Evolutionary conservation across 805 yeast species (phyloP).

Genomic region (Naumovozyma castellii): DNA sequence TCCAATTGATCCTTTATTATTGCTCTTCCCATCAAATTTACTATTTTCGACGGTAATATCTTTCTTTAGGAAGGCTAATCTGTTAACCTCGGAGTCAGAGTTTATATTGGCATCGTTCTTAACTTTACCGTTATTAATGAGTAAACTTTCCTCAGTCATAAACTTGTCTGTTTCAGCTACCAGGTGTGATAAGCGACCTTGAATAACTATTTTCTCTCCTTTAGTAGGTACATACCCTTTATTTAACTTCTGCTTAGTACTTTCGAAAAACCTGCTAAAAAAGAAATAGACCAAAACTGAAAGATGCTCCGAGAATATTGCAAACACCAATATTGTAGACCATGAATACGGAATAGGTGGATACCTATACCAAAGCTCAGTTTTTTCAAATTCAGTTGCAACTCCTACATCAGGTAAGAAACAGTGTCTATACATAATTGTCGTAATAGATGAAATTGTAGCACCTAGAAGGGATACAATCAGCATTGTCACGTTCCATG

Average conservation of each 20-base stretch:
- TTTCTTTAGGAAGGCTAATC: background rate
- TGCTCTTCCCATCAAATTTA: background rate
- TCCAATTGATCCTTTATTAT: background rate
- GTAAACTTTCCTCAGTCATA: constrained; percentile 1
- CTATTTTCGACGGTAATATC: background rate
- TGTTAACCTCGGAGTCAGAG: background rate
- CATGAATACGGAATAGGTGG: constrained; percentile 25
- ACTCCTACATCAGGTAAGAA: constrained; percentile 27
- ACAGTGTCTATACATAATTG: constrained; percentile 61
- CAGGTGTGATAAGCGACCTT: constrained; percentile 6
- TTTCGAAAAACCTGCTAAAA: constrained; percentile 3
- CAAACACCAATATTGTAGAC: constrained; percentile 29
- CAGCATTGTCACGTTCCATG: constrained; percentile 66
- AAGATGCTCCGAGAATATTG: constrained; percentile 28
- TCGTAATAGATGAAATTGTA: constrained; percentile 55
- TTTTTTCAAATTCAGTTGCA: constrained; percentile 10
- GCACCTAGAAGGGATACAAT: constrained; percentile 65
- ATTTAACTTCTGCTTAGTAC: background rate
- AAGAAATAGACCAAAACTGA: constrained; percentile 5
- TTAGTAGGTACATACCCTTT: constrained; percentile 3
- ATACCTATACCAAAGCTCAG: constrained; percentile 16
- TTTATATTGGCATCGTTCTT: background rate
- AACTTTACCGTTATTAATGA: background rate
- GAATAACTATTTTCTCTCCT: background rate
- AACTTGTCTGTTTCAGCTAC: constrained; percentile 6